These are phyloP conservation scores for Venturia nashicola DNA, from an alignment of 2,329 filamentous ascomycete genomes.

Conservation along the genomic window DNA sequence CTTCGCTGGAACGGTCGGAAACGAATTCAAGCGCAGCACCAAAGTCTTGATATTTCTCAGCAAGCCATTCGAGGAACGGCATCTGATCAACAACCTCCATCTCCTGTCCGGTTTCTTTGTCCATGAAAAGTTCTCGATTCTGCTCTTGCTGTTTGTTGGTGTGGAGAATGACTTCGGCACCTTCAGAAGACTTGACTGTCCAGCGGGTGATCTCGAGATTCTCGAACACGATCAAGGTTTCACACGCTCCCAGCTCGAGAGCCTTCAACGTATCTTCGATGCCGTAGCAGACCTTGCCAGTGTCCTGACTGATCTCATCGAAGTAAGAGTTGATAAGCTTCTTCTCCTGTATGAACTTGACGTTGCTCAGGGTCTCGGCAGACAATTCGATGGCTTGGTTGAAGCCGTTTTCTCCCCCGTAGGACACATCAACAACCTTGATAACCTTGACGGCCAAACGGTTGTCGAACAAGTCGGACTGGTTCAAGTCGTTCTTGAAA, in stretches of 20 bases:
- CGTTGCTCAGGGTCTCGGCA: conserved; percentile 90
- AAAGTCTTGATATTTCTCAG: conserved; percentile 96
- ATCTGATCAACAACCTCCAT: conserved; percentile 86
- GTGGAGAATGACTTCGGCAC: conserved; percentile 64
- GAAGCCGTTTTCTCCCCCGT: conserved; percentile 98
- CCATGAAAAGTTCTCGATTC: conserved; percentile 76
- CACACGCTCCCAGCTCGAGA: conserved; percentile 85
- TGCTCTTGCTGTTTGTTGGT: conserved; percentile 77
- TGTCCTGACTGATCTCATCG: conserved; percentile 97
- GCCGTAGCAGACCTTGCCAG: conserved; percentile 86
- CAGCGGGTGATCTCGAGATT: conserved; percentile 92
- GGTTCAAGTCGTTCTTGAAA: conserved; percentile 99
- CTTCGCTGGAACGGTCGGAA: conserved; percentile 91
- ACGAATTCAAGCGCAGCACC: conserved; percentile 94
- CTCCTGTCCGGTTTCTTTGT: conserved; percentile 90
- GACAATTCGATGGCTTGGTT: conserved; percentile 98
- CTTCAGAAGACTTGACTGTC: conserved; percentile 69
- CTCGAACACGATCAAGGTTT: conserved; percentile 92
- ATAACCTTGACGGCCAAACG: conserved; percentile 91
- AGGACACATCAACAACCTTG: conserved; percentile 98
- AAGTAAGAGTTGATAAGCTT: conserved; percentile 99
- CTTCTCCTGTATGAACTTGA: conserved; percentile 99
- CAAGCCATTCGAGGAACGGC: conserved; percentile 98
- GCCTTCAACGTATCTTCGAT: conserved; percentile 97
- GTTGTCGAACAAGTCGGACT: conserved; percentile 91